Conservation (phyloP, 768 basidiomycete genomes). For the Austroboletus eburneus region DNA sequence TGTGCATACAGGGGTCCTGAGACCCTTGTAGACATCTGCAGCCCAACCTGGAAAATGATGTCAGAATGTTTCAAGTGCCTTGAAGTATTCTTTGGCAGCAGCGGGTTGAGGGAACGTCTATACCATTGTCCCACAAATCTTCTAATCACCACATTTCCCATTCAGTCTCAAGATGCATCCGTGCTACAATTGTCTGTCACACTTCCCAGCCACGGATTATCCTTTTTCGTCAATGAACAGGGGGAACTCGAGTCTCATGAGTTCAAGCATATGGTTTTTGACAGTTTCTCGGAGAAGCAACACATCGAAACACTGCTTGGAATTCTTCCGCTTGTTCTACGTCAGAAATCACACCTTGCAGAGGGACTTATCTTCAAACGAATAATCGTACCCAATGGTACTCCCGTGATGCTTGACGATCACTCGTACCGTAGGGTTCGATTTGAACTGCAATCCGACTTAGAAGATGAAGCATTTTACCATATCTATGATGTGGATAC, state of each 20-base stretch:
- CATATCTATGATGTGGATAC: not conserved
- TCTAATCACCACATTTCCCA: constrained; percentile 6
- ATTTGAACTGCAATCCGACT: not conserved
- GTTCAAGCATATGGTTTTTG: constrained; percentile 33
- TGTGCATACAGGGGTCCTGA: not conserved
- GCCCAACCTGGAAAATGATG: not conserved
- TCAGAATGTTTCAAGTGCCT: constrained; percentile 1
- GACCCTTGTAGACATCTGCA: not conserved
- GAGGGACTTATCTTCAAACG: constrained; percentile 29
- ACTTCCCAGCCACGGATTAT: constrained; percentile 34
- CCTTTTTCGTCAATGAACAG: constrained; percentile 31
- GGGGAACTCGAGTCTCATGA: constrained; percentile 35
- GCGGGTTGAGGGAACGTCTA: no score
- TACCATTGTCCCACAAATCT: not conserved
- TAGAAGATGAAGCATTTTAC: not conserved
- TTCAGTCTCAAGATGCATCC: not conserved
- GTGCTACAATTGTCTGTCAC: constrained; percentile 11
- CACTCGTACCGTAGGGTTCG: no score
- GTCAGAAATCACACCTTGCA: not conserved
- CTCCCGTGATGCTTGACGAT: not conserved
- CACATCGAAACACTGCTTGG: constrained; percentile 40
- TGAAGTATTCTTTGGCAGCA: not conserved
- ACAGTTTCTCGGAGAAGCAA: constrained; percentile 40
- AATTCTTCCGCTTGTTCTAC: constrained; percentile 31
- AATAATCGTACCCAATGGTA: constrained; percentile 12